Conservation (phyloP, 1,139 yeast genomes). For the Lodderomyces beijingensis region DNA sequence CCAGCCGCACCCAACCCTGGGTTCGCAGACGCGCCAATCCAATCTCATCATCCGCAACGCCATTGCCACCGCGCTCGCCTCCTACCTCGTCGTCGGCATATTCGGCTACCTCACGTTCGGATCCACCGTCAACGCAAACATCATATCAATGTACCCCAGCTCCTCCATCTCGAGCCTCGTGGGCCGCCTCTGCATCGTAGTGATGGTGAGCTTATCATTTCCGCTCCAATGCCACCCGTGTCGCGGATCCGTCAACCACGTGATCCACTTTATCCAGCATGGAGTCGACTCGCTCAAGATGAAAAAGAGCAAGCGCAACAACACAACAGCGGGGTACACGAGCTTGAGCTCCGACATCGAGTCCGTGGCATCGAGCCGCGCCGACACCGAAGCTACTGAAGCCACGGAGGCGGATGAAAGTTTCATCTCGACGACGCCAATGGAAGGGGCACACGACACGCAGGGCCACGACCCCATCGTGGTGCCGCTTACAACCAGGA, state of each 20-base stretch:
- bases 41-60: constrained; percentile 53
- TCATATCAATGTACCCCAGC: constrained; percentile 65
- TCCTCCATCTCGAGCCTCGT: constrained; percentile 54
- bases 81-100: constrained; percentile 70
- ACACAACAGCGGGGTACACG: constrained; percentile 14
- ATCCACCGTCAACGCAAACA: constrained; percentile 60
- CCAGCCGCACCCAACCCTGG: constrained; percentile 24
- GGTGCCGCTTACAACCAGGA: constrained; percentile 48
- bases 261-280: constrained; percentile 46
- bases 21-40: constrained; percentile 50
- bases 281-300: constrained; percentile 17
- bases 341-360: constrained; percentile 21
- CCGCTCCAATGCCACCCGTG: constrained; percentile 81
- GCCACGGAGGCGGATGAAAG: constrained; percentile 26
- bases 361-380: constrained; percentile 14
- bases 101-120: constrained; percentile 90
- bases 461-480: constrained; percentile 49
- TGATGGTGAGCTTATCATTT: constrained; percentile 64
- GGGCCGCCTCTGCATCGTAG: constrained; percentile 67
- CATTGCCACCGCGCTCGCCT: constrained; percentile 55
- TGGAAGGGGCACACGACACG: constrained; percentile 48
- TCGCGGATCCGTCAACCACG: constrained; percentile 67
- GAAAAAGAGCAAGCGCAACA: background rate
- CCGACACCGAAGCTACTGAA: no score
- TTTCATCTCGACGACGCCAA: constrained; percentile 43